Evolutionary conservation across 805 yeast genomes (phyloP).

Genomic region (Sugiyamaella chiloensis): DNA sequence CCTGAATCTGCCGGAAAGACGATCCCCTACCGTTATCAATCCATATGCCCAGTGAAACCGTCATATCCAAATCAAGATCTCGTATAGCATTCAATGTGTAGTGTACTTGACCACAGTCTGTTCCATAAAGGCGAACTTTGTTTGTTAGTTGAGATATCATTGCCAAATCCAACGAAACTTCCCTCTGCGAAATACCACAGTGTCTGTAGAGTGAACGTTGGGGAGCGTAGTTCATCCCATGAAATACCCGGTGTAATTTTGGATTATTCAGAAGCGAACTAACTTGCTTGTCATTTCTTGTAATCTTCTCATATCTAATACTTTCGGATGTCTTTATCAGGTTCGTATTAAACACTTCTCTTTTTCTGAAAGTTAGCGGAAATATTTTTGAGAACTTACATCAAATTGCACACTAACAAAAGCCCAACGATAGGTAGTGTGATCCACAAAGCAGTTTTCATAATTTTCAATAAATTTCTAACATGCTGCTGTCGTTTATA

Average conservation of each 20-base stretch:
- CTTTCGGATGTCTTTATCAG: neutral
- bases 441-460: neutral
- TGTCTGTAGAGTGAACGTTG: slow-evolving; percentile 46
- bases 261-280: slow-evolving; percentile 38
- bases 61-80: slow-evolving; percentile 50
- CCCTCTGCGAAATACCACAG: slow-evolving; percentile 50
- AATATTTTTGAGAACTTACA: neutral
- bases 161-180: slow-evolving; percentile 55
- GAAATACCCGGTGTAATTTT: slow-evolving; percentile 40
- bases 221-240: slow-evolving; percentile 64
- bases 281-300: slow-evolving; percentile 30
- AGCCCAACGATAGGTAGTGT: neutral
- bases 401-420: neutral
- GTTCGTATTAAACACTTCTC: too few species aligned
- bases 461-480: neutral
- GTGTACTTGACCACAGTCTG: slow-evolving; percentile 58
- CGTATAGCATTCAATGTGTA: slow-evolving; percentile 51
- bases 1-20: slow-evolving; percentile 46
- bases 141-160: slow-evolving; percentile 56
- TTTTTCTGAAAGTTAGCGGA: neutral
- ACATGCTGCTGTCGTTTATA: neutral
- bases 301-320: neutral
- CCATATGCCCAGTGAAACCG: slow-evolving; percentile 63
- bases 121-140: slow-evolving; percentile 55
- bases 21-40: slow-evolving; percentile 45